Percentiles rank a stretch among this genome's conserved stretches.
phyloP scores from a whole-genome alignment of 2,329 filamentous ascomycete genomes.

The Fusarium sp. region DNA sequence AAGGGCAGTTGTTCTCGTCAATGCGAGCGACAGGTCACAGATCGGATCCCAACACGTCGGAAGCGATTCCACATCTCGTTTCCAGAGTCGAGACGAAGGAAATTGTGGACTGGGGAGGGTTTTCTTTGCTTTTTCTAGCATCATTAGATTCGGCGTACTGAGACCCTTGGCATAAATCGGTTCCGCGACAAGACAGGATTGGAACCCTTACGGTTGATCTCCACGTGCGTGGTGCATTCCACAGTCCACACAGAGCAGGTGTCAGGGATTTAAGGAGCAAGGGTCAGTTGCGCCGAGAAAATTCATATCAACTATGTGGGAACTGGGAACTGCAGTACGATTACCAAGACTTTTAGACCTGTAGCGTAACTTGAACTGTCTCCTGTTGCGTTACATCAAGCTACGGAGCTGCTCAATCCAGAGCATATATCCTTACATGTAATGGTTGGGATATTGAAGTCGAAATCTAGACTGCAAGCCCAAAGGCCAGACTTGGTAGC shows the following conservation, averaged over 20 bases:
- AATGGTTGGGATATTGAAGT: neutral
- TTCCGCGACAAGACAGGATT: neutral
- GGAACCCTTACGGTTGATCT: conserved; percentile 5
- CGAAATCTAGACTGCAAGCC: too few relatives aligned
- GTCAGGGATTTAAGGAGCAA: neutral
- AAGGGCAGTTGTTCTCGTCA: neutral
- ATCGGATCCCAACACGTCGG: neutral
- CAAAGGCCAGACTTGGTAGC: neutral
- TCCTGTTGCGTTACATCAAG: neutral
- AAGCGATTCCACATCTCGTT: neutral
- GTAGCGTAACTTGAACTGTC: too few relatives aligned
- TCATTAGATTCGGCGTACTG: neutral
- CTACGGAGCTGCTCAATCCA: neutral
- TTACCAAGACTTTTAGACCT: too few relatives aligned
- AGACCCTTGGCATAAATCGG: neutral
- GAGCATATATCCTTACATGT: neutral
- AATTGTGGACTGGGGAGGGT: neutral
- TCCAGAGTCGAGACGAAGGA: neutral
- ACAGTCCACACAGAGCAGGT: neutral
- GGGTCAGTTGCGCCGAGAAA: neutral
- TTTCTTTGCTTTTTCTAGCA: neutral
- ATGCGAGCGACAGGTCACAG: neutral
- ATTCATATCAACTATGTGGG: too few relatives aligned
- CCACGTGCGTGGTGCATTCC: neutral
- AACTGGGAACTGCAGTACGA: too few relatives aligned